Conservation (phyloP, 1,284 basidiomycete genomes). For the Rhodofomes roseus region DNA sequence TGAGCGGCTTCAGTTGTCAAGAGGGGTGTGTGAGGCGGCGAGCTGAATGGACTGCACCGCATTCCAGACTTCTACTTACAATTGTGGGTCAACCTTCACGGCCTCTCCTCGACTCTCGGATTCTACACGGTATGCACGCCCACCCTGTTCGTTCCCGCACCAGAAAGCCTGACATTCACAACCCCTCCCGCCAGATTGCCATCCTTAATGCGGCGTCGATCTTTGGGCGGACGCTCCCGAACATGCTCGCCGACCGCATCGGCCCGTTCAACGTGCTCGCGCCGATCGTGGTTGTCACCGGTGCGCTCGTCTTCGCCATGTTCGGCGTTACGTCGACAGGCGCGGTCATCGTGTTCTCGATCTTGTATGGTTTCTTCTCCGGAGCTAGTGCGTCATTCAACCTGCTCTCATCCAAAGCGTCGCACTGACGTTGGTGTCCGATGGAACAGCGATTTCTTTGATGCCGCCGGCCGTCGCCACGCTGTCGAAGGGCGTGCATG, state of each 20-base stretch:
- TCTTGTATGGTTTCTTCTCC: conserved; percentile 25
- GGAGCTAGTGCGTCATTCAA: conserved; percentile 16
- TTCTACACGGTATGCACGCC: conserved; percentile 19
- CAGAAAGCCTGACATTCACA: background rate
- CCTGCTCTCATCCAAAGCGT: background rate
- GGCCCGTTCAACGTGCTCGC: conserved; percentile 20
- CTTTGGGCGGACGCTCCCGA: conserved; percentile 17
- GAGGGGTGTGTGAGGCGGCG: too few relatives aligned
- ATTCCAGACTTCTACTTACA: conserved; percentile 23
- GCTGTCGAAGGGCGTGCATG: conserved; percentile 1
- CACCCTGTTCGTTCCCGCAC: background rate
- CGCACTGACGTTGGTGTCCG: conserved; percentile 2
- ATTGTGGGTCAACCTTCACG: conserved; percentile 21
- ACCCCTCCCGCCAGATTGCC: conserved; percentile 14
- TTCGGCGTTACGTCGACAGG: conserved; percentile 15
- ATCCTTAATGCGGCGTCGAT: conserved; percentile 18
- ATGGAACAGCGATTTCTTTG: background rate
- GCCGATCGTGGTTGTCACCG: conserved; percentile 5
- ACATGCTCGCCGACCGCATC: conserved; percentile 17
- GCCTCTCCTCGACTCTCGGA: conserved; percentile 16
- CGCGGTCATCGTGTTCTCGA: conserved; percentile 16
- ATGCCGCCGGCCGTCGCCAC: conserved; percentile 1
- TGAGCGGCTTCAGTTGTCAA: background rate
- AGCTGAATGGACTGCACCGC: background rate
- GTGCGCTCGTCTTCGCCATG: conserved; percentile 19